Conservation (phyloP, 2,329 filamentous ascomycete genomes). For the Hypoxylon sp. region DNA sequence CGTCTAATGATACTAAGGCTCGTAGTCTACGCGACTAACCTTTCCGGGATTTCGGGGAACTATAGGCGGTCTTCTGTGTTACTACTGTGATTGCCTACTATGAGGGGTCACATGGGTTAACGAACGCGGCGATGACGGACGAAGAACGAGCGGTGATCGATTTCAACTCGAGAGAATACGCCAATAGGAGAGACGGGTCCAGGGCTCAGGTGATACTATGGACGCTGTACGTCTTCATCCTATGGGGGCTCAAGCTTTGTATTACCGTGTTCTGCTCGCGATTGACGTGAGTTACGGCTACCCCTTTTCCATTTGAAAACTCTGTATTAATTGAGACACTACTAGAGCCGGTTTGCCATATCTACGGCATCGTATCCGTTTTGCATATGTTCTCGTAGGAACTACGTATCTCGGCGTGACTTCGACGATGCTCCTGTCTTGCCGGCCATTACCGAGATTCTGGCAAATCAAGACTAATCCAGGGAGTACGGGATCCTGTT, state of each 20-base stretch:
- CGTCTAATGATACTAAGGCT: slow-evolving; percentile 15
- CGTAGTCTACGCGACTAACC: neutral
- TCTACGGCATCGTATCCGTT: slow-evolving; percentile 34
- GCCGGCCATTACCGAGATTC: slow-evolving; percentile 60
- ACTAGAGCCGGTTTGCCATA: neutral
- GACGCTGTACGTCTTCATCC: slow-evolving; percentile 52
- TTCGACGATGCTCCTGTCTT: slow-evolving; percentile 60
- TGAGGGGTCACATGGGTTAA: slow-evolving; percentile 33
- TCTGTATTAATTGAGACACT: neutral
- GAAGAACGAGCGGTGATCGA: slow-evolving; percentile 37
- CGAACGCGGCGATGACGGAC: slow-evolving; percentile 44
- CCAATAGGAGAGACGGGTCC: slow-evolving; percentile 48
- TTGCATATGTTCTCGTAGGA: slow-evolving; percentile 58
- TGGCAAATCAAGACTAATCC: slow-evolving; percentile 65
- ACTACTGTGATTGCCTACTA: slow-evolving; percentile 32
- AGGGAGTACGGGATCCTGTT: slow-evolving; percentile 52
- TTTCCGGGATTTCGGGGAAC: neutral
- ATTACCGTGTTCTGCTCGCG: slow-evolving; percentile 50
- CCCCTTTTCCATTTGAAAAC: neutral
- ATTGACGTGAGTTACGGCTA: slow-evolving; percentile 48
- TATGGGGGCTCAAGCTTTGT: slow-evolving; percentile 52
- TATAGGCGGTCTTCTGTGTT: slow-evolving; percentile 32
- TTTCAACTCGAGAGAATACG: slow-evolving; percentile 33
- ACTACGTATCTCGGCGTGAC: slow-evolving; percentile 59
- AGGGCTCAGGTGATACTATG: slow-evolving; percentile 52